A percentile compares a stretch with the other conserved stretches of the same genome.
phyloP scores from a whole-genome alignment of 768 basidiomycete species.

The Candolleomyces eurysporus region DNA sequence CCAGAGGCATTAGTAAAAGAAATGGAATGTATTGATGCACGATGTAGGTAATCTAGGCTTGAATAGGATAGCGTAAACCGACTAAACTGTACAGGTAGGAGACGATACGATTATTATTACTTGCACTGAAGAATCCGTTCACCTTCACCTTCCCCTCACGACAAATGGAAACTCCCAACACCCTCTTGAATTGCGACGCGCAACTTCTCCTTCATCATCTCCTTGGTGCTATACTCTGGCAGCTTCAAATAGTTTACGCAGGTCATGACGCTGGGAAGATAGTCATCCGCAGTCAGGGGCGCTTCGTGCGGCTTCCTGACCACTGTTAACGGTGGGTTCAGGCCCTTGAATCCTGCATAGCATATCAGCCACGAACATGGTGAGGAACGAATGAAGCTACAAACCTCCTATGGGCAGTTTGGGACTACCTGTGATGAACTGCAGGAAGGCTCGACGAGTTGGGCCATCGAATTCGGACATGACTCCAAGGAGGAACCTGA shows the following conservation, averaged over 20 bases:
- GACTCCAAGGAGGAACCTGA: constrained; percentile 82
- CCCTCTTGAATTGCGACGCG: constrained; percentile 88
- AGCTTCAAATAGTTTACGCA: constrained; percentile 97
- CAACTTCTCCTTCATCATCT: constrained; percentile 81
- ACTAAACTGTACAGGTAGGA: background rate
- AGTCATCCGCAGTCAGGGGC: constrained; percentile 88
- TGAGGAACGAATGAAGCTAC: constrained; percentile 21
- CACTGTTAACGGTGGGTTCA: constrained; percentile 92
- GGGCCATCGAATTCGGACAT: constrained; percentile 77
- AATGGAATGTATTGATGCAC: no score
- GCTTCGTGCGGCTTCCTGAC: constrained; percentile 96
- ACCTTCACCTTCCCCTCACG: constrained; percentile 42
- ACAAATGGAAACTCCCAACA: constrained; percentile 95
- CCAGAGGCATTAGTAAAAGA: background rate
- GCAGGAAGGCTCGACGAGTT: constrained; percentile 83
- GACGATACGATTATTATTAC: constrained; percentile 2
- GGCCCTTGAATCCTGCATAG: constrained; percentile 80
- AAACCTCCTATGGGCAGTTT: constrained; percentile 93
- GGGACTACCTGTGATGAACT: constrained; percentile 97
- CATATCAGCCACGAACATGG: background rate
- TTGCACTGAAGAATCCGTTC: no score
- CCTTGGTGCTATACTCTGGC: constrained; percentile 90
- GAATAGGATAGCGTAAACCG: background rate
- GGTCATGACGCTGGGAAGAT: constrained; percentile 97
- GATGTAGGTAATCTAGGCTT: background rate